phyloP scores from a whole-genome alignment of 352 stramenopile genomes.

The Globisporangium canariense region DNA sequence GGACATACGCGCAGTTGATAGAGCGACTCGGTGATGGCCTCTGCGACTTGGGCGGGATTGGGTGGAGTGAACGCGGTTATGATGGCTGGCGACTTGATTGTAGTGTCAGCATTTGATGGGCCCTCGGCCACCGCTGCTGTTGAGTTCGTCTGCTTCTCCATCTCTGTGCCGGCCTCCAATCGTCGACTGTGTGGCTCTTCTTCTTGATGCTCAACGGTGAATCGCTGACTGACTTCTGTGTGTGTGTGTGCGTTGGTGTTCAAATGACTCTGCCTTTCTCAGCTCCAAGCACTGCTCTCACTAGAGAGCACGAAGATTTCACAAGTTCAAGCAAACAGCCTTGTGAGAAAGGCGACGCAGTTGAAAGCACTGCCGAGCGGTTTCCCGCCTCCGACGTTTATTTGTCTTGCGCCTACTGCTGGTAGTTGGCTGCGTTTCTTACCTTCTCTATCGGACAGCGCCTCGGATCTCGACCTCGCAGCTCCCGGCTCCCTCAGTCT shows the following conservation, averaged over 20 bases:
- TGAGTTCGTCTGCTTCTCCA: background rate
- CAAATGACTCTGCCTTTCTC: background rate
- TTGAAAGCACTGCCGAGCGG: background rate
- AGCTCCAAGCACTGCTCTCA: background rate
- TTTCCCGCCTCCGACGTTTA: background rate
- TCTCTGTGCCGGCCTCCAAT: background rate
- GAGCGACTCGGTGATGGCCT: background rate
- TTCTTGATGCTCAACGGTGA: background rate
- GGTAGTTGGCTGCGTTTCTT: background rate
- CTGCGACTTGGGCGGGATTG: background rate
- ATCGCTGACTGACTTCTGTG: background rate
- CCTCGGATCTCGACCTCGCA: conserved; percentile 53
- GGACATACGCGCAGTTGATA: background rate
- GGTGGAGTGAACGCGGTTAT: background rate
- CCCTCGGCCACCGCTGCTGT: background rate
- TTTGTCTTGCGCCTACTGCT: background rate
- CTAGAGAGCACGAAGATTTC: background rate
- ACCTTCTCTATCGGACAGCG: conserved; percentile 30
- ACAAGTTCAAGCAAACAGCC: background rate
- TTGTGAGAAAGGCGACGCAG: background rate
- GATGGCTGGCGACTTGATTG: background rate
- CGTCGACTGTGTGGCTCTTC: background rate
- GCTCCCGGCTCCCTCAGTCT: conserved; percentile 46
- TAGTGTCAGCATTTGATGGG: background rate
- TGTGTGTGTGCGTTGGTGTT: background rate